Base-by-base conservation (phyloP, 2,329 filamentous ascomycete genomes). In the Fusarium odoratissimum region DNA sequence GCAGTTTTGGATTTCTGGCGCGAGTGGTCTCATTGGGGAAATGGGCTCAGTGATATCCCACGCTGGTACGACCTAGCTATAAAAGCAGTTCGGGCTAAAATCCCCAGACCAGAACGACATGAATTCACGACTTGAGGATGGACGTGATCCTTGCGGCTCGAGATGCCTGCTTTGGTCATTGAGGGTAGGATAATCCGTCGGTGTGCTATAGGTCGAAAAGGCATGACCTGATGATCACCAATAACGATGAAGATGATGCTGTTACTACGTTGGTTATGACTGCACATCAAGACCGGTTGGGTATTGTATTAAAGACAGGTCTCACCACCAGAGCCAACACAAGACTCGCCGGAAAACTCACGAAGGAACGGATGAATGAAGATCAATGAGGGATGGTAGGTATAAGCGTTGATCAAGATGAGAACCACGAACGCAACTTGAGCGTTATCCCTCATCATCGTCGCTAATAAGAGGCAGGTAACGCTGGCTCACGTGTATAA, bases 1-100 rank as follows among this genome's bases (percentile, higher is more conserved):
- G 77, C 80, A 86, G 11, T 80, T 67, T 41, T 84, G 84, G 55
- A 81, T 87, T 45, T 58, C 11, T 35, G 21, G 37, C 51, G 33
- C 13, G 44, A 69, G 31, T 35, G 46, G n/a, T 25, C 52, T 6
- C 7, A 45, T 37, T 35, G 37, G 16, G 30, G 23, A 31, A 11
- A 28, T 35, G 17, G 23, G 6, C n/a, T 19, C 19, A 4, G 30
- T 3, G 21, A 19, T n/a, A 25, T 68, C 13, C 69, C 57, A 14
- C 5, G 25, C 8, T 73, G 70, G 70, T 45, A 58, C 19, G 12
- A 28, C 8, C 28, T 59, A n/a, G 67, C 71, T 35, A 44, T n/a
- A n/a, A 58, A 37, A 16, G 57, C 71, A 28, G 70, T 62, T n/a
- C 45, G 23, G n/a, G 45, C 35, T 49, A 57, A 54, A 10, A 14